phyloP scores from a whole-genome alignment of 2,329 filamentous ascomycete species.

The Trichophyton rubrum region DNA sequence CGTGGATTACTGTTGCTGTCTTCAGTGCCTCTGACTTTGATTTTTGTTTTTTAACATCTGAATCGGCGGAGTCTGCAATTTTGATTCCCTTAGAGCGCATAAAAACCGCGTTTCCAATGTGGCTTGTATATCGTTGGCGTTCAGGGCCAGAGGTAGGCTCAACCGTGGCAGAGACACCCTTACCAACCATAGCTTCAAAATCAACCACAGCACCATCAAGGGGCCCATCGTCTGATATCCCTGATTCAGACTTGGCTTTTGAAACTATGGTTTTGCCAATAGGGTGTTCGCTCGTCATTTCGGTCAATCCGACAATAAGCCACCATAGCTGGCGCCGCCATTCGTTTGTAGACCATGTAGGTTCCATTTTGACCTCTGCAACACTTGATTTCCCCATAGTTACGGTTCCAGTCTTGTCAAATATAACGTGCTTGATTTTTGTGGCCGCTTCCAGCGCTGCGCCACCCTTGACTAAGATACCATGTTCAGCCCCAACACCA shows the following conservation, averaged over 20 bases:
- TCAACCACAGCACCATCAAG: constrained; percentile 76
- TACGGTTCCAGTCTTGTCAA: constrained; percentile 74
- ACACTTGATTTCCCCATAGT: constrained; percentile 95
- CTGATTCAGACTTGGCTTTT: constrained; percentile 63
- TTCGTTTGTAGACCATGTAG: constrained; percentile 56
- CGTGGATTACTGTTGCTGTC: constrained; percentile 81
- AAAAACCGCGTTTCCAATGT: constrained; percentile 71
- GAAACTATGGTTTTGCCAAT: constrained; percentile 77
- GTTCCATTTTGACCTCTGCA: constrained; percentile 53
- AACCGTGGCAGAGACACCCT: constrained; percentile 69
- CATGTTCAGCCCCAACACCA: constrained; percentile 88
- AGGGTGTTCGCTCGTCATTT: constrained; percentile 91
- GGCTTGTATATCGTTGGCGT: constrained; percentile 60
- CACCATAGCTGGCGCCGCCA: constrained; percentile 73
- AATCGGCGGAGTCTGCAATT: constrained; percentile 30
- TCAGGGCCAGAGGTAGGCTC: constrained; percentile 61
- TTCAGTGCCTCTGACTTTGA: constrained; percentile 34
- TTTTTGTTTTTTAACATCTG: constrained; percentile 25
- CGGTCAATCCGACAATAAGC: constrained; percentile 87
- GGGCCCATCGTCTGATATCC: constrained; percentile 55
- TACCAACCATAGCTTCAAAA: constrained; percentile 71
- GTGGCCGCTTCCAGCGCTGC: constrained; percentile 69
- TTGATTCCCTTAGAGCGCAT: constrained; percentile 56
- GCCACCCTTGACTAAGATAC: constrained; percentile 95
- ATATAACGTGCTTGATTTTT: constrained; percentile 54